A percentile compares a stretch with the other conserved stretches of the same genome.
phyloP scores from a whole-genome alignment of 441 rosid species.

The Populus hybrid region DNA sequence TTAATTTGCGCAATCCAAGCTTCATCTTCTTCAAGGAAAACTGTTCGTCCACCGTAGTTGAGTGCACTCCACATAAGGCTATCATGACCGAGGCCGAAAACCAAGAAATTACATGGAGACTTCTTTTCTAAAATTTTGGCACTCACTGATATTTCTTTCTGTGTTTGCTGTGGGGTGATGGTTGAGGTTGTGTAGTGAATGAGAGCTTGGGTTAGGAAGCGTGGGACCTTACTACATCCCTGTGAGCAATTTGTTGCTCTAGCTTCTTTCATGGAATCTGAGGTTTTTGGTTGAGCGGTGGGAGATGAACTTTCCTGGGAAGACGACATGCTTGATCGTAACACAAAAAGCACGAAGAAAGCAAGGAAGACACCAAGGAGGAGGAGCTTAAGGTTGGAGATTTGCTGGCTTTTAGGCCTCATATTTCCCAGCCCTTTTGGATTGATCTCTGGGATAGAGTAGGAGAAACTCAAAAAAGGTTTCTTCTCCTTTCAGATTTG shows the following conservation, averaged over 20 bases:
- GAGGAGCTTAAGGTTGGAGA: slow-evolving; percentile 54
- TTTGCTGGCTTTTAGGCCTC: slow-evolving; percentile 63
- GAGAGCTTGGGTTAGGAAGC: slow-evolving; percentile 57
- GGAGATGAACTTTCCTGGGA: slow-evolving; percentile 35
- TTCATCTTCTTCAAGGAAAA: slow-evolving; percentile 83
- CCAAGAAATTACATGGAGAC: slow-evolving; percentile 77
- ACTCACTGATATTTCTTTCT: slow-evolving; percentile 60
- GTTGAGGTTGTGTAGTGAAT: slow-evolving; percentile 75
- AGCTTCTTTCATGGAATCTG: slow-evolving; percentile 8
- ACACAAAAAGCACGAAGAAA: slow-evolving; percentile 51
- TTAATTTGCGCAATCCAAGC: slow-evolving; percentile 80
- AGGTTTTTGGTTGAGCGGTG: slow-evolving; percentile 14
- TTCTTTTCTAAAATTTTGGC: slow-evolving; percentile 43
- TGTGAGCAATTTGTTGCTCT: slow-evolving; percentile 36
- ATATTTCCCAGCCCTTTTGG: slow-evolving; percentile 29
- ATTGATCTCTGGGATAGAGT: background rate
- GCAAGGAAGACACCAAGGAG: slow-evolving; percentile 53
- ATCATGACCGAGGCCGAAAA: slow-evolving; percentile 81
- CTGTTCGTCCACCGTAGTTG: slow-evolving; percentile 67
- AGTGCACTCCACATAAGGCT: slow-evolving; percentile 81
- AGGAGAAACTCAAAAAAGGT: background rate
- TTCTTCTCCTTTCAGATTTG: background rate
- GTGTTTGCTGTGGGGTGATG: slow-evolving; percentile 79
- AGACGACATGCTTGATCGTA: slow-evolving; percentile 53
- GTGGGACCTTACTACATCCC: slow-evolving; percentile 56